A percentile compares a stretch with the other conserved stretches of the same genome.
Conservation (phyloP, 2,329 filamentous ascomycete species). For the Podosphaera fusca region DNA sequence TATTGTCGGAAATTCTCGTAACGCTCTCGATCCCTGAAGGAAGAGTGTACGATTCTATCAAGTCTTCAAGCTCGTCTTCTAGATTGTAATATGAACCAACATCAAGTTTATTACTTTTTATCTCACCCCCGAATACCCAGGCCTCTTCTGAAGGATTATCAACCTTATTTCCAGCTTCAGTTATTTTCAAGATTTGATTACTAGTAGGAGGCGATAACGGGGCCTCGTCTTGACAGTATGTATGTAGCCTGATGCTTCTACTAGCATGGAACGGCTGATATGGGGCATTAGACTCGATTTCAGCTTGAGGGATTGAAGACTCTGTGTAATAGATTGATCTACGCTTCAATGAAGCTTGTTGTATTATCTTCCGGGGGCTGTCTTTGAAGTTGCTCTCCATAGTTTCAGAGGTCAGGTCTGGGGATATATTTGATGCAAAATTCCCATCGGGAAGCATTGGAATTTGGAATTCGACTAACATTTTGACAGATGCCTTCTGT, state of each 20-base stretch:
- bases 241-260: conserved; percentile 53
- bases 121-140: conserved; percentile 39
- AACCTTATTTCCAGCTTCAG: neutral
- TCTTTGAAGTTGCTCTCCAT: conserved; percentile 12
- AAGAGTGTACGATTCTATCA: conserved; percentile 30
- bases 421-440: conserved; percentile 31
- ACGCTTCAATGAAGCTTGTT: conserved; percentile 13
- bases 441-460: conserved; percentile 36
- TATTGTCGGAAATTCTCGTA: conserved; percentile 27
- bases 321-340: conserved; percentile 21
- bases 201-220: conserved; percentile 7
- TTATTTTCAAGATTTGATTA: neutral
- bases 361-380: conserved; percentile 15
- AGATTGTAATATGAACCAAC: conserved; percentile 23
- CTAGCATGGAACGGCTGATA: conserved; percentile 95
- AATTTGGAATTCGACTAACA: conserved; percentile 35
- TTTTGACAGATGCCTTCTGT: conserved; percentile 26
- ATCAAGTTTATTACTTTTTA: conserved; percentile 28
- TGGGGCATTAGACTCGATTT: conserved; percentile 86
- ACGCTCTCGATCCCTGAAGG: conserved; percentile 41
- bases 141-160: conserved; percentile 6
- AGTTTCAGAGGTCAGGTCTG: conserved; percentile 26
- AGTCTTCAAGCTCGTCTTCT: conserved; percentile 27
- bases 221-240: conserved; percentile 23
- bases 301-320: conserved; percentile 49